Evolutionary conservation across 768 basidiomycete genomes (phyloP).

Genomic region (Hypholoma sublateritium): DNA sequence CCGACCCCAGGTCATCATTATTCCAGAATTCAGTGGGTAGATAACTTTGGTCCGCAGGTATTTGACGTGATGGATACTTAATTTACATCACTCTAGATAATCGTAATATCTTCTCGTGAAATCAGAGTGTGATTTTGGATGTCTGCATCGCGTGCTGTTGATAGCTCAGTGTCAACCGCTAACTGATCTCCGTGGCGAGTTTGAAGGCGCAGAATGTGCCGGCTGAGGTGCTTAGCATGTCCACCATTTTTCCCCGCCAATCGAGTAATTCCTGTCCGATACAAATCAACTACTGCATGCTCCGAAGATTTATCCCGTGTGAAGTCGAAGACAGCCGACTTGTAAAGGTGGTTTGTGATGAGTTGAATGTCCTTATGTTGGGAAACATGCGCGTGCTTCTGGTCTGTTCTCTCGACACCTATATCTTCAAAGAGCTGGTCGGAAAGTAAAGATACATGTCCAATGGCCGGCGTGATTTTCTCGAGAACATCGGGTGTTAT

Average conservation of each 20-base stretch:
- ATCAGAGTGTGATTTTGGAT: no score
- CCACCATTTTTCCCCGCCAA: constrained; percentile 8
- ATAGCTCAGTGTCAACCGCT: not conserved
- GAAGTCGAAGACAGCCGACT: constrained; percentile 5
- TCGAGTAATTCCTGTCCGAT: not conserved
- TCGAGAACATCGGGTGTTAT: constrained; percentile 17
- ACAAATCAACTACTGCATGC: constrained; percentile 6
- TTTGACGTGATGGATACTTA: no score
- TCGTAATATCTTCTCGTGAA: no score
- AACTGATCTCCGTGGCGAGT: not conserved
- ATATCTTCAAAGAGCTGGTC: constrained; percentile 17
- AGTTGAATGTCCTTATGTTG: constrained; percentile 20
- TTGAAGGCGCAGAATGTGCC: constrained; percentile 7
- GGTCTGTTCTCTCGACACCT: constrained; percentile 15
- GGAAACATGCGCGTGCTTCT: constrained; percentile 18
- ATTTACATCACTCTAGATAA: no score
- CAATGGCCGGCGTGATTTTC: constrained; percentile 22
- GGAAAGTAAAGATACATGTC: constrained; percentile 16
- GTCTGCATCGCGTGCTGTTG: no score
- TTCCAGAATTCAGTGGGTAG: no score
- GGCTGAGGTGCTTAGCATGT: constrained; percentile 13
- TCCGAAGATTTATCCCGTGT: not conserved
- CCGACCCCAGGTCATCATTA: no score
- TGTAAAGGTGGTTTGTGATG: constrained; percentile 11
- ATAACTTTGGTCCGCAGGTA: no score